These are phyloP conservation scores for Russula sp. DNA, from an alignment of 768 basidiomycete genomes.

Conservation along the genomic window DNA sequence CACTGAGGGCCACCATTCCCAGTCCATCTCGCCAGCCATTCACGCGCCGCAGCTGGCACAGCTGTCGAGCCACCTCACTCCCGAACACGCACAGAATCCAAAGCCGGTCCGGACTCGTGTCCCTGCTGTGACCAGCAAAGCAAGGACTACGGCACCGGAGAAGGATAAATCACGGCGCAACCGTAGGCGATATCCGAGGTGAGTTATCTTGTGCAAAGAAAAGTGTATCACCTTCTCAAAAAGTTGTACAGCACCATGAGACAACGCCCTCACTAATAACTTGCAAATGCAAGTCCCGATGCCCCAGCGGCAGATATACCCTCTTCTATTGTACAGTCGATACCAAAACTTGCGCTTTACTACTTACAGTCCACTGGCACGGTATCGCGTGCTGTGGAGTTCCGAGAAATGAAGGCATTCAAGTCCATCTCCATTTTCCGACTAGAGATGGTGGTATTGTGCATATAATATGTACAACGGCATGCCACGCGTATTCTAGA, in stretches of 20 bases:
- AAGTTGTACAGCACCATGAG: constrained; percentile 1
- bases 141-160: constrained; percentile 10
- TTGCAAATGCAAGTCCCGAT: not conserved
- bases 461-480: not conserved
- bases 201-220: not conserved
- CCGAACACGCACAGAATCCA: not conserved
- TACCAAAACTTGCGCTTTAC: too few relatives aligned
- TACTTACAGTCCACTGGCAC: too few relatives aligned
- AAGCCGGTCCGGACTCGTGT: not conserved
- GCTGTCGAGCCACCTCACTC: not conserved
- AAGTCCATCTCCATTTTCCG: not conserved
- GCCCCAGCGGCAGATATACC: not conserved
- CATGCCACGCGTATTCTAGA: not conserved
- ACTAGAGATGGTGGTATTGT: not conserved
- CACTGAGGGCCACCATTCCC: not conserved
- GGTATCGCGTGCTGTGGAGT: not conserved
- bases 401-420: not conserved
- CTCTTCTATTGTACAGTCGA: not conserved
- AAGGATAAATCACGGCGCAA: not conserved
- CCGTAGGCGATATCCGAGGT: constrained; percentile 7
- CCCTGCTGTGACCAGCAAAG: constrained; percentile 14
- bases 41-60: not conserved
- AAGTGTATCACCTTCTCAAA: not conserved
- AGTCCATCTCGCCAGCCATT: not conserved
- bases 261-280: not conserved